Base-by-base conservation (phyloP, 495 filamentous ascomycete genomes). In the Xylaria acuta region DNA sequence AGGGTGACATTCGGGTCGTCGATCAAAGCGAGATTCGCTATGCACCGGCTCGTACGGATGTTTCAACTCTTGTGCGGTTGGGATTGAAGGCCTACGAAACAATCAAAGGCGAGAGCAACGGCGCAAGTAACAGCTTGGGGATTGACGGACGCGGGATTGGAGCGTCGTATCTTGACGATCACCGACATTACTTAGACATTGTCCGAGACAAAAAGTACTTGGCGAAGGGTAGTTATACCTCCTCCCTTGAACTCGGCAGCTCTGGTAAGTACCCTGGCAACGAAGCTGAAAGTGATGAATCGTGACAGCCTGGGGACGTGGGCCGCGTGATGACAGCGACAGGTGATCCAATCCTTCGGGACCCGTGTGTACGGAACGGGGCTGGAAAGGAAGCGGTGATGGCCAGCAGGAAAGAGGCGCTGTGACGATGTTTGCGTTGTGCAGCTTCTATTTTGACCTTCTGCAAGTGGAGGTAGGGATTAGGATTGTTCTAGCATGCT, bases 291-390 rank as follows among this genome's bases (percentile, higher is more conserved):
- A 12, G 58, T 3, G 58, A 60, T 60, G 58, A n/a, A 38, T 22
- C 20, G 30, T 38, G 58, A 38, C 7, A 40, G 34, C 58, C 32
- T 60, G 34, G 58, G 30, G 30, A 20, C 32, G 20, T 38, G 58
- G 58, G 58, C 38, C 27, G 32, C 22, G 60, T 69, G 67, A 69
- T 69, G 67, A 41, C n/a, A 43, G 8, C 34, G 60, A 41, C 51
- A 59, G 53, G 67, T 27, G 65, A 69, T 69, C 51, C 51, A 3
- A 70, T 54, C 68, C 68, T 47, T 43, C 59, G 68, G 45, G 58
- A 63, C 68, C 68, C 43, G 68, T 64, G 58, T n/a, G 58, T 27
- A 36, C 59, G 58, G 68, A 38, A 64, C 58, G 27, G 68, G 68
- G 43, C 53, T 59, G 67, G 49, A 51, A 49, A 47, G 41, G 27